Base-by-base conservation (phyloP, 495 filamentous ascomycete genomes). In the Aspergillus egyptiacus region DNA sequence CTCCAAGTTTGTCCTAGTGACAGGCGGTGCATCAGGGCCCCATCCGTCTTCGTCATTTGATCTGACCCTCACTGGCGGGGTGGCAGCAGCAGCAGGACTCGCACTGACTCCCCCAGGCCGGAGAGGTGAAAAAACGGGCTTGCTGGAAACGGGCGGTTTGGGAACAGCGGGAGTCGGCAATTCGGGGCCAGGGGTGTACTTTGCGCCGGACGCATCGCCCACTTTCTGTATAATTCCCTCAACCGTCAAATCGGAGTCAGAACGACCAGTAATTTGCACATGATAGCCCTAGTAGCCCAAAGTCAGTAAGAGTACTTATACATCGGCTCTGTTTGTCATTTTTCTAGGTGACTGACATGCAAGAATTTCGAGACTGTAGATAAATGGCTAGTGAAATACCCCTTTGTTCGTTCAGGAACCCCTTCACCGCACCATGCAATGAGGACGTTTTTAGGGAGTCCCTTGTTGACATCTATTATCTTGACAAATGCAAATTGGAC, bases 351-450 rank as follows among this genome's bases (percentile, higher is more conserved):
- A 46, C 76, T 68, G 68, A 84, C 82, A 72, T 95, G 90, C 20
- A 99, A 75, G 48, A 95, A 75, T 65, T 94, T 96, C 24, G 89
- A 83, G 22, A 96, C 89, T 14, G 87, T 82, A 50, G 87, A 82
- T 15, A 91, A 66, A 70, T 99, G 90, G 61, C 89, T 96, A 27
- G 89, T 96, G 60, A 97, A 99, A 63, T 97, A 97, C 19, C 93
- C 93, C 63, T 97, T 97, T 13, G 91, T 96, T 57, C 91, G 77
- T 71, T 97, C 93, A 6, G 93, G 93, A n/a, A 99, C 93, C 48
- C 94, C 94, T 57, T 95, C 91, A 33, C 93, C 93, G 64, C 93
- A 99, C 93, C 93, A 99, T 33, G 83, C 91, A 58, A 99, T 89
- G 40, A 99, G 74, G 33, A 93, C 89, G 63, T 84, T 86, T 71